Base-by-base conservation (phyloP, 176 grass and related monocot genomes). In the Coix lacrymajobi region DNA sequence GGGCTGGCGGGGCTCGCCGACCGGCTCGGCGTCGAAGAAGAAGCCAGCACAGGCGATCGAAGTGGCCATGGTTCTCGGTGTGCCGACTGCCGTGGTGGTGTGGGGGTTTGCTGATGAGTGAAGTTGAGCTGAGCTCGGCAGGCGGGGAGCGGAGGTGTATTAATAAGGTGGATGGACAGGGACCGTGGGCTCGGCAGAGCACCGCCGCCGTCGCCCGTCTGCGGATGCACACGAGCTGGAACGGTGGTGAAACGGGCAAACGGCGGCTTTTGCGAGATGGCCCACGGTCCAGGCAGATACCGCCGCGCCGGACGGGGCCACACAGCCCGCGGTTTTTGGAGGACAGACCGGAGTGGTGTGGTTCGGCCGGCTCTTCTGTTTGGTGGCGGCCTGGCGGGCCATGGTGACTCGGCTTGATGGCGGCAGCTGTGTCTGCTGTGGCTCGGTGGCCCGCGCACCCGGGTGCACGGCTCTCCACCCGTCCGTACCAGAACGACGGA, bases 11-110 rank as follows among this genome's bases (percentile, higher is more conserved):
- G 77, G 40, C 76, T 68, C 68, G 13, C 65, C n/a, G 12, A 82
- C 0, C 31, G 49, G 69, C 37, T 87, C 92, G 6, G 79, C 19
- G 76, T 89, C 87, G 81, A 94, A 92, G 84, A 87, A 84, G 87
- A 75, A 91, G n/a, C 11, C 39, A 19, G 90, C 65, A 15, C 36
- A 56, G 14, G 71, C 4, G 20, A 15, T 6, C 25, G 43, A 68
- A 1, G 37, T 26, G 28, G 89, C 86, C 81, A 83, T 52, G 14
- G 34, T 66, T 5, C 10, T 29, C 11, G 11, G 17, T 1, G n/a
- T n/a, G n/a, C n/a, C n/a, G n/a, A n/a, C n/a, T n/a, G n/a, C n/a
- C n/a, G n/a, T n/a, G n/a, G 20, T 45, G 43, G 13, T 45, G 12
- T 13, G 13, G 4, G 13, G 15, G 14, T 52, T 52, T 20, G 63